Evolutionary conservation across 768 basidiomycete species (phyloP), one percentile per base, ranked within the genome.

Genomic region (Termitomyces sp.): DNA sequence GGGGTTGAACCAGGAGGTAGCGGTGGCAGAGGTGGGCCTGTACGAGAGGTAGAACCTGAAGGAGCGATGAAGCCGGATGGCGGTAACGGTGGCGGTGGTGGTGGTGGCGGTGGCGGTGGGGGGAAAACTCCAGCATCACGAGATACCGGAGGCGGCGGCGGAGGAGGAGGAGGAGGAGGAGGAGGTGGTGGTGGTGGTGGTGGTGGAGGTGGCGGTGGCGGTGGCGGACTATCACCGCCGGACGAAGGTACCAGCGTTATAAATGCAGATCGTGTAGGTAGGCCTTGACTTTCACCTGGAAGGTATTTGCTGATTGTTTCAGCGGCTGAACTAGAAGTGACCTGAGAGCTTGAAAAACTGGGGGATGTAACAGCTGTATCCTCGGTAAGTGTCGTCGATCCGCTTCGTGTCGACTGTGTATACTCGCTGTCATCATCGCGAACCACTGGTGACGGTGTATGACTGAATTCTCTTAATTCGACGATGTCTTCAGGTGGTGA

Each of bases 271-370:
- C 78, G 73, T 15, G 73, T 65, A 30, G 75, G 68, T 36, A 76
- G 74, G 33, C 76, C 67, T 58, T 80, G 74, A 24, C 81, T 81
- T 69, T 78, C 77, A 7, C 78, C 68, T 15, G 82, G 72, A 22
- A 89, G 70, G 61, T 84, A 86, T 66, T 81, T 81, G 45, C 75
- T 78, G 47, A 90, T 76, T 69, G 86, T 81, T 55, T 90, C 89
- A 27, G 83, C 79, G 52, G 88, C 76, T 1, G 83, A 77, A 22
- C 77, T 82, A 41, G 78, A 72, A 55, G 72, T 65, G 57, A 68
- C 67, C 24, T 72, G 73, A 47, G 67, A 59, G 51, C 76, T 80
- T 15, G 74, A 72, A 42, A 83, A 83, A 60, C 77, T 77, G 46
- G 82, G 72, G 44, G 86, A 87, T 8, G 86, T 86, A n/a, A 78